A percentile compares a stretch with the other conserved stretches of the same genome.
Conservation (phyloP, 192 early-diverging fungal genomes). For the Backusella tarrabulga region DNA sequence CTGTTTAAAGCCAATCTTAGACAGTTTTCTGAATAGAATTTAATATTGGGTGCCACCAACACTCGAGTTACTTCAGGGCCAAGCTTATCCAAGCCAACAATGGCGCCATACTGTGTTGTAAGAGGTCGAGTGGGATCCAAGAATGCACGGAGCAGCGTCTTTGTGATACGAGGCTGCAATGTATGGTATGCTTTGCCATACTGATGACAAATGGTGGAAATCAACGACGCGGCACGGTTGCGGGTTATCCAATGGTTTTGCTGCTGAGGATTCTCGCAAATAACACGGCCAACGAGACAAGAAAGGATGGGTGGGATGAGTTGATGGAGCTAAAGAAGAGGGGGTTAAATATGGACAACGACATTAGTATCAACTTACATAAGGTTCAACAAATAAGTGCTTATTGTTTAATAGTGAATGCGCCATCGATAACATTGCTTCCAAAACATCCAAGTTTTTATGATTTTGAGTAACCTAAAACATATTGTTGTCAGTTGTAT, state of each 20-base stretch:
- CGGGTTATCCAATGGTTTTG: slow-evolving; percentile 89
- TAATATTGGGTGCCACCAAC: slow-evolving; percentile 75
- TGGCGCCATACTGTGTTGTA: slow-evolving; percentile 87
- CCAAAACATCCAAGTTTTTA: slow-evolving; percentile 66
- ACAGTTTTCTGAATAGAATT: slow-evolving; percentile 53
- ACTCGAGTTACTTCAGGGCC: slow-evolving; percentile 77
- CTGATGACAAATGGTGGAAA: slow-evolving; percentile 69
- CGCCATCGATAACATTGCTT: slow-evolving; percentile 78
- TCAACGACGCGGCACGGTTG: slow-evolving; percentile 68
- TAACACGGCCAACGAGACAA: slow-evolving; percentile 82
- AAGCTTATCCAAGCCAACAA: slow-evolving; percentile 73
- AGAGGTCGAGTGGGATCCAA: slow-evolving; percentile 82
- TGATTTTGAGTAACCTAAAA: slow-evolving; percentile 74
- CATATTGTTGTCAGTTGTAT: neutral
- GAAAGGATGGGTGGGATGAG: slow-evolving; percentile 92
- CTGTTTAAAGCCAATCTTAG: slow-evolving; percentile 33
- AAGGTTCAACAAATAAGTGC: slow-evolving; percentile 91
- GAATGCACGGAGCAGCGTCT: slow-evolving; percentile 88
- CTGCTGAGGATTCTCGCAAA: slow-evolving; percentile 62
- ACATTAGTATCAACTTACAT: slow-evolving; percentile 54
- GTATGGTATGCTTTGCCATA: slow-evolving; percentile 84
- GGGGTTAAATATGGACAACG: neutral
- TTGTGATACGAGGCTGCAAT: slow-evolving; percentile 84
- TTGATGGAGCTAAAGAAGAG: slow-evolving; percentile 78
- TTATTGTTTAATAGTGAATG: slow-evolving; percentile 82